Evolutionary conservation across 73 alveolate genomes (phyloP).

Genomic region (Paramecium sonneborni): DNA sequence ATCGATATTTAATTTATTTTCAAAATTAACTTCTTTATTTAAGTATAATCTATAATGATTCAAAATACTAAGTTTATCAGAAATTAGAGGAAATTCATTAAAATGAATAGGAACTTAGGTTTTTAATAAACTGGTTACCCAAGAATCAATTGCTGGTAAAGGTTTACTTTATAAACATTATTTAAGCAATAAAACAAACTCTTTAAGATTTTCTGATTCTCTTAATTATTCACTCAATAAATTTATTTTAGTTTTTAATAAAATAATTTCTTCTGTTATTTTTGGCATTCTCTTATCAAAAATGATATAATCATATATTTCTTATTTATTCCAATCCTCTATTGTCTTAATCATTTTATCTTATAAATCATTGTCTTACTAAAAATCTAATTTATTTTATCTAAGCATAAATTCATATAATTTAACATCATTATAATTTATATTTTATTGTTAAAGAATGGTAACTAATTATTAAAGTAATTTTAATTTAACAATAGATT

Average conservation of each 20-base stretch:
- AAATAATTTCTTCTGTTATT: background rate
- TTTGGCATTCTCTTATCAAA: background rate
- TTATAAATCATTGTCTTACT: background rate
- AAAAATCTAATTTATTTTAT: background rate
- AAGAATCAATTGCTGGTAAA: background rate
- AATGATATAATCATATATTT: background rate
- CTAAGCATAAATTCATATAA: background rate
- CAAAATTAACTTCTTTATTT: background rate
- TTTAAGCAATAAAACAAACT: background rate
- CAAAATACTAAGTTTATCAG: background rate
- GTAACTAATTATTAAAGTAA: background rate
- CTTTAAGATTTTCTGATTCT: background rate
- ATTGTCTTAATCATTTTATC: background rate
- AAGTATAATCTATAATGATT: background rate
- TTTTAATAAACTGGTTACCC: background rate
- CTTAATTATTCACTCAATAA: background rate
- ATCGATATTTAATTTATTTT: background rate
- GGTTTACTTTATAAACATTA: background rate
- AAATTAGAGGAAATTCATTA: background rate
- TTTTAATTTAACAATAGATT: background rate
- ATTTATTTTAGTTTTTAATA: background rate
- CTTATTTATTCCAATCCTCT: background rate
- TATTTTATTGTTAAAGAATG: background rate
- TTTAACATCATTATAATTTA: background rate
- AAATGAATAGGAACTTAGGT: background rate